phyloP scores from a whole-genome alignment of 73 alveolate species.

The Durusdinium trenchii region DNA sequence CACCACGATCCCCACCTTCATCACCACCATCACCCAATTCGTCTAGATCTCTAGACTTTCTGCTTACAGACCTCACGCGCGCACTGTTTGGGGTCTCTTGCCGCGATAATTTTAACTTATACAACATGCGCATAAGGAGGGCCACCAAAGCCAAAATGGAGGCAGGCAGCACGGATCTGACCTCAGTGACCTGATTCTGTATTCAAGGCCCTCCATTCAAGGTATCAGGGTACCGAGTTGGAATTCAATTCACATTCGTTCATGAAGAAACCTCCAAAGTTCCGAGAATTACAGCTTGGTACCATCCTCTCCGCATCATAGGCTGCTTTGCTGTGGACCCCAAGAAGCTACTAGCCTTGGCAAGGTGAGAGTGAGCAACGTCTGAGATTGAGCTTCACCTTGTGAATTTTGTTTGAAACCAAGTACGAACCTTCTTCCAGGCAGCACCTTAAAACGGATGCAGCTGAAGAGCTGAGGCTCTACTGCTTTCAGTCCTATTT shows the following conservation, averaged over 20 bases:
- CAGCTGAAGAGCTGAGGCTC: constrained; percentile 1
- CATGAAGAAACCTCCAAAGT: too few relatives aligned
- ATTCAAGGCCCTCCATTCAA: background rate
- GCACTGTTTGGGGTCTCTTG: background rate
- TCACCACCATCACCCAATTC: too few relatives aligned
- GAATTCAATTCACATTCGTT: too few relatives aligned
- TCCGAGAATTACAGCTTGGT: too few relatives aligned
- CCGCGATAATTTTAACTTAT: too few relatives aligned
- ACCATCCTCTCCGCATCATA: too few relatives aligned
- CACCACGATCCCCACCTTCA: too few relatives aligned
- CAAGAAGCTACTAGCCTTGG: background rate
- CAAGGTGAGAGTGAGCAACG: constrained; percentile 9
- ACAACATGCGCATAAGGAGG: too few relatives aligned
- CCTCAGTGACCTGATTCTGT: background rate
- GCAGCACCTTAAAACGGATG: constrained; percentile 35
- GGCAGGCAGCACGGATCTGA: background rate
- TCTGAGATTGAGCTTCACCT: too few relatives aligned
- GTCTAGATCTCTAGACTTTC: background rate
- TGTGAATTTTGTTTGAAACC: too few relatives aligned
- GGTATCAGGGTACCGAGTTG: too few relatives aligned
- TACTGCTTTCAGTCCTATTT: background rate
- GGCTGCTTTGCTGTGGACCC: constrained; percentile 35
- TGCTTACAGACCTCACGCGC: background rate
- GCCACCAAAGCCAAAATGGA: constrained; percentile 8
- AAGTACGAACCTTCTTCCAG: too few relatives aligned